Base-by-base conservation (phyloP, 495 filamentous ascomycete genomes). In the Talaromyces ruber region DNA sequence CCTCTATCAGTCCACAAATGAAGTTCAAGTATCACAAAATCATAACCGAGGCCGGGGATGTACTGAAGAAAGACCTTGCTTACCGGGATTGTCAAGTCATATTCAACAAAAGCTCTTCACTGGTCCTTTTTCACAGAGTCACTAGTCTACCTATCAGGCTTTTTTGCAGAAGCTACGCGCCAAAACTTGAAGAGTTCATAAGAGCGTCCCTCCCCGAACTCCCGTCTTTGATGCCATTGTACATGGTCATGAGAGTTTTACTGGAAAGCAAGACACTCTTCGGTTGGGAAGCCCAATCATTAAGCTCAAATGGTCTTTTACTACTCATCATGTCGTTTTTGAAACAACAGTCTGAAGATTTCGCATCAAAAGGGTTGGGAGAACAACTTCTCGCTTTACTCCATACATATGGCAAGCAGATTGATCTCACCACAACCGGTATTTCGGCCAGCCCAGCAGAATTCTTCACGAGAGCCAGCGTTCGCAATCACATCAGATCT, bases 311-410 rank as follows among this genome's bases (percentile, higher is more conserved):
- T 64, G 68, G 74, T 5, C 68, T 87, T 14, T 69, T 84, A 59
- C 78, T 85, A 67, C 80, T 86, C 65, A 63, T 86, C n/a, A 80
- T 82, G 14, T 81, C 80, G 2, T 79, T 79, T 50, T 64, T 86
- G 11, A 81, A 79, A 63, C 59, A 62, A 0, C 37, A 60, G 25
- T 7, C 43, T 9, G 60, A 68, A 50, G 55, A 66, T 29, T 55
- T 56, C 6, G 60, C 65, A 1, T 58, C 71, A 1, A 65, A 70
- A 47, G 65, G 60, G n/a, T 61, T 76, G 12, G 76, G 70, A 12
- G 66, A 68, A 14, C 76, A 81, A 50, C 68, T 86, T 4, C 70
- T 83, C n/a, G 67, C 67, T n/a, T 66, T 86, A 34, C 67, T 88
- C 0, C 62, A 76, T 2, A 79, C 82, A 37, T 86, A 82, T 63